Percentiles rank a stretch among this genome's conserved stretches.
Conservation (phyloP, 1,139 yeast species). For the Hansenula anomala region DNA sequence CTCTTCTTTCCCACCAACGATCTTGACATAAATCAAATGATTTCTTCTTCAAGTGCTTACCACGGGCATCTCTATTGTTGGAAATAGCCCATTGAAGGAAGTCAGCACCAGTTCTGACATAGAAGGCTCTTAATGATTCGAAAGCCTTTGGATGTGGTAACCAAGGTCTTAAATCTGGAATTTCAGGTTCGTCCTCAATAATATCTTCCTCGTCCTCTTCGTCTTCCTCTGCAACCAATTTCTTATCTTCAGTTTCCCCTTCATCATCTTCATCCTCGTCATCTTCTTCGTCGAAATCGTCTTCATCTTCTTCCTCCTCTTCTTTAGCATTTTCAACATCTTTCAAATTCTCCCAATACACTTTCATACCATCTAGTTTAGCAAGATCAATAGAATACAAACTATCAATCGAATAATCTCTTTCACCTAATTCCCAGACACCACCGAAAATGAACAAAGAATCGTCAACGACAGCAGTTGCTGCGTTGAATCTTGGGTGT, state of each 20-base stretch:
- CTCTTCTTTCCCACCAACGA: slow-evolving; percentile 99
- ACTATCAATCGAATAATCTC: slow-evolving; percentile 78
- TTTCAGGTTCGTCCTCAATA: slow-evolving; percentile 59
- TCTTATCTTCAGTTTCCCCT: slow-evolving; percentile 44
- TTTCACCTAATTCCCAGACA: slow-evolving; percentile 82
- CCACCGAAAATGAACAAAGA: slow-evolving; percentile 88
- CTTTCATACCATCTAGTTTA: slow-evolving; percentile 81
- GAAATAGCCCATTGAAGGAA: slow-evolving; percentile 93
- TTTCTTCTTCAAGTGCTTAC: slow-evolving; percentile 82
- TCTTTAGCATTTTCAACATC: slow-evolving; percentile 60
- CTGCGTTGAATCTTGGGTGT: slow-evolving; percentile 84
- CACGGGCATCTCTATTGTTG: slow-evolving; percentile 80
- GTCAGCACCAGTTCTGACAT: slow-evolving; percentile 78
- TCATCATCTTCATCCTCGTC: slow-evolving; percentile 57
- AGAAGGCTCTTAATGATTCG: slow-evolving; percentile 77
- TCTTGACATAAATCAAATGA: slow-evolving; percentile 91
- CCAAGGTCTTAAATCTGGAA: slow-evolving; percentile 94
- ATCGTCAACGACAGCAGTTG: slow-evolving; percentile 85
- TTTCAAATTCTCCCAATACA: slow-evolving; percentile 81
- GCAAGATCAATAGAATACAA: slow-evolving; percentile 84
- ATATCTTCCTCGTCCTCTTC: slow-evolving; percentile 59
- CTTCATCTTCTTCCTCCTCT: slow-evolving; percentile 55
- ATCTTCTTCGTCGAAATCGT: slow-evolving; percentile 62
- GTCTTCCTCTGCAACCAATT: slow-evolving; percentile 44
- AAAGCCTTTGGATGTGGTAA: slow-evolving; percentile 97